These are phyloP conservation scores for Euclidium syriacum DNA, from an alignment of 345 rosid species.

Conservation along the genomic window DNA sequence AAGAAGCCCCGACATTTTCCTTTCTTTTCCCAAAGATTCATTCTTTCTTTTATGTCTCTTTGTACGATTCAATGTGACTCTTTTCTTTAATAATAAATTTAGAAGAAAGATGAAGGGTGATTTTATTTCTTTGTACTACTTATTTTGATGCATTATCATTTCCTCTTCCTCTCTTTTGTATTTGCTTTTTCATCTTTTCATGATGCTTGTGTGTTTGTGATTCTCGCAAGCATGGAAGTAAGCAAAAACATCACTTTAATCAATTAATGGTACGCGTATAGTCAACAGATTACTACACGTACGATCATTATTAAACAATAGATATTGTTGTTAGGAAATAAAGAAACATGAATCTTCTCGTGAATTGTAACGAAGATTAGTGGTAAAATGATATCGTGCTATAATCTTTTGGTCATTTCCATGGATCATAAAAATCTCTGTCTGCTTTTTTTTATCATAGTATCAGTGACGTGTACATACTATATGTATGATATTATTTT, in stretches of 20 bases:
- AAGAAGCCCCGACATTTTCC: conserved; percentile 27
- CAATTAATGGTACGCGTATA: neutral
- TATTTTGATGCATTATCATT: conserved; percentile 24
- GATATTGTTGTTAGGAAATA: conserved; percentile 15
- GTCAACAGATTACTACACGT: conserved; percentile 28
- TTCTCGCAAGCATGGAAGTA: conserved; percentile 29
- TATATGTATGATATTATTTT: neutral
- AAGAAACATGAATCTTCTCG: conserved; percentile 31
- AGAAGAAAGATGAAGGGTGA: neutral
- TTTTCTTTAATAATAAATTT: conserved; percentile 16
- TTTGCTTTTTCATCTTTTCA: conserved; percentile 1
- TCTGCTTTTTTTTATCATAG: neutral
- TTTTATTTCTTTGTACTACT: neutral
- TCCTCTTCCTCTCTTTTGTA: conserved; percentile 4
- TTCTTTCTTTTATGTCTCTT: conserved; percentile 25
- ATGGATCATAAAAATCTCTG: conserved; percentile 1
- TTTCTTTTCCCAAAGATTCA: conserved; percentile 23
- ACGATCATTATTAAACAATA: conserved; percentile 7
- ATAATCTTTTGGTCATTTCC: conserved; percentile 18
- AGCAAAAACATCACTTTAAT: conserved; percentile 28
- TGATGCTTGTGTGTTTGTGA: conserved; percentile 27
- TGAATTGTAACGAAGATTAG: conserved; percentile 22
- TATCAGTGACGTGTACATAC: neutral
- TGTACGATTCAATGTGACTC: conserved; percentile 18
- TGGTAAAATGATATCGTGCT: conserved; percentile 14